Base-by-base conservation (phyloP, 768 basidiomycete species). In the Suillus sp. region DNA sequence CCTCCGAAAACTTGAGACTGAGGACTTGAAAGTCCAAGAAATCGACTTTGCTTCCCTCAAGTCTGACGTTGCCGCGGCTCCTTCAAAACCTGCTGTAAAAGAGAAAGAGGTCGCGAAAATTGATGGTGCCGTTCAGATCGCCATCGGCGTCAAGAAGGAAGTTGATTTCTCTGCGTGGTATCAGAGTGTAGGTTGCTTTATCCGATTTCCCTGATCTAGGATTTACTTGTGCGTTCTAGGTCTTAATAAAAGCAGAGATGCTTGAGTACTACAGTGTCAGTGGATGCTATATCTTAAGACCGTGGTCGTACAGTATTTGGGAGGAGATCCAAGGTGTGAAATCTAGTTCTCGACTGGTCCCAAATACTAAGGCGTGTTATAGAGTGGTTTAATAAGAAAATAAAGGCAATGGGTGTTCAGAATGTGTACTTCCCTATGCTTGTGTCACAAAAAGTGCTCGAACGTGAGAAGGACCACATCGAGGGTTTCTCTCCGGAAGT, bases 351-450 rank as follows among this genome's bases (percentile, higher is more conserved):
- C 38, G 34, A 13, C 27, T 60, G 25, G 14, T 60, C 10, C 9
- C 6, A 6, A 43, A 43, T 25, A n/a, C 37, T 43, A 13, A 62
- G n/a, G 13, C 32, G 30, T 38, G 40, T 22, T 25, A 11, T 71
- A 95, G 92, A 84, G 61, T 99, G 95, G 95, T 99, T 99, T 81
- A 92, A 99, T 76, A 77, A 78, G 43, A 81, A 89, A 70, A 99
- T 99, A 82, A 95, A 93, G 78, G 91, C 91, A 67, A 84, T 98
- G 72, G 97, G 90, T 53, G 96, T 99, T 20, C 93, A 97, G 75
- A 98, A 99, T 74, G 89, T 94, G 4, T 99, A 98, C 74, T 99
- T 99, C 85, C 97, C 97, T 3, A 98, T 99, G 94, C 99, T 99
- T 70, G 92, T 99, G 38, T 96, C 95, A 0, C 77, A 85, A 63